Percentiles rank a stretch among this genome's conserved stretches.
Evolutionary conservation across 2,329 filamentous ascomycete genomes (phyloP).

Genomic region (Epichloe aotearoae): DNA sequence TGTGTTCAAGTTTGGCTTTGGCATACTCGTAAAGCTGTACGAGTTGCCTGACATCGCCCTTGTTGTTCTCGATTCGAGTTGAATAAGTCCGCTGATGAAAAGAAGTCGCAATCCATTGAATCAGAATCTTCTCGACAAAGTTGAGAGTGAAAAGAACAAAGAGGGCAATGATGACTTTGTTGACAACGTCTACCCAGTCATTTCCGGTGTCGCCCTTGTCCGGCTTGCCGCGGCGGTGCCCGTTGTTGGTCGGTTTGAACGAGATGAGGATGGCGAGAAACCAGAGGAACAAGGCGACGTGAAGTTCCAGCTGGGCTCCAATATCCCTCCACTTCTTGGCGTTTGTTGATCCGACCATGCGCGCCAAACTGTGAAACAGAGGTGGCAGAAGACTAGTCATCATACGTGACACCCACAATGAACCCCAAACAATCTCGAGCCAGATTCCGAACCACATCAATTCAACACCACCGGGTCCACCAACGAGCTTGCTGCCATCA

Average conservation of each 20-base stretch:
- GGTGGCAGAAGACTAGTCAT: slow-evolving; percentile 36
- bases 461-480: slow-evolving; percentile 57
- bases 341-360: slow-evolving; percentile 67
- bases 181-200: slow-evolving; percentile 62
- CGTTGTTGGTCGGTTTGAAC: slow-evolving; percentile 68
- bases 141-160: slow-evolving; percentile 73
- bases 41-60: slow-evolving; percentile 62
- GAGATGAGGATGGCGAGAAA: slow-evolving; percentile 76
- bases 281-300: slow-evolving; percentile 83
- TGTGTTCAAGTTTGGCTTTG: slow-evolving; percentile 54
- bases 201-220: slow-evolving; percentile 33
- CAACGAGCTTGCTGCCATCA: slow-evolving; percentile 33
- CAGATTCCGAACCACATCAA: slow-evolving; percentile 90
- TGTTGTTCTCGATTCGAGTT: slow-evolving; percentile 82
- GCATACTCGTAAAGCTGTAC: slow-evolving; percentile 53
- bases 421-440: slow-evolving; percentile 87
- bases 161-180: slow-evolving; percentile 77
- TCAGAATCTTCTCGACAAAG: slow-evolving; percentile 81
- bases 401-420: slow-evolving; percentile 64
- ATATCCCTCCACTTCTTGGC: slow-evolving; percentile 90
- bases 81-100: slow-evolving; percentile 88
- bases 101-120: slow-evolving; percentile 85
- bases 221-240: slow-evolving; percentile 28
- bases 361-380: slow-evolving; percentile 41
- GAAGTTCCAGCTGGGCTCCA: slow-evolving; percentile 72